phyloP scores from a whole-genome alignment of 176 grass and related monocot species.

The bread wheat (Triticum aestivum) region DNA sequence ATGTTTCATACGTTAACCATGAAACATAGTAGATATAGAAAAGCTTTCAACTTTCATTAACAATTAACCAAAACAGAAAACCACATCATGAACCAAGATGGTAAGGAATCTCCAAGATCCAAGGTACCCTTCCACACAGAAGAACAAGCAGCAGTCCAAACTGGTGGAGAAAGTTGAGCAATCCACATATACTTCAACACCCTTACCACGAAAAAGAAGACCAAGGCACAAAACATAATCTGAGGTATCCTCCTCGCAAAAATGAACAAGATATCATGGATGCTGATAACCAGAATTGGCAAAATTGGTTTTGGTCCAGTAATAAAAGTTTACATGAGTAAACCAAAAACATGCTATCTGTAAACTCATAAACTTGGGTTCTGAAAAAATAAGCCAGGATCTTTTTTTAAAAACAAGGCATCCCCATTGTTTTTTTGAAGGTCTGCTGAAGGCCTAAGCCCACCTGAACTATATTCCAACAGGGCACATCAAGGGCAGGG shows the following conservation, averaged over 20 bases:
- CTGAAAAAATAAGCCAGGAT: not conserved
- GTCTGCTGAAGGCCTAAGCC: no score
- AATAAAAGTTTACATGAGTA: not conserved
- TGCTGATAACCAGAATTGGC: not conserved
- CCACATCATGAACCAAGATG: not conserved
- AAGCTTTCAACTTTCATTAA: not conserved
- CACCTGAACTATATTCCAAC: no score
- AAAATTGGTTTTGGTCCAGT: not conserved
- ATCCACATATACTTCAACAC: not conserved
- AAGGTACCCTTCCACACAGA: not conserved
- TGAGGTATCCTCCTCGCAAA: not conserved
- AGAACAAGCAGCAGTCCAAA: not conserved
- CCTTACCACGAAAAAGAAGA: not conserved
- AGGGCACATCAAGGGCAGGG: no score
- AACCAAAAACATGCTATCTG: not conserved
- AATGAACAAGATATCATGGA: not conserved
- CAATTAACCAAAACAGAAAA: not conserved
- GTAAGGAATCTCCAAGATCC: not conserved
- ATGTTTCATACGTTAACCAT: not conserved
- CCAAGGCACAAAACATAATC: not conserved
- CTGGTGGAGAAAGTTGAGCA: not conserved
- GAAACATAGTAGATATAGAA: not conserved
- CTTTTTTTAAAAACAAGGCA: not conserved
- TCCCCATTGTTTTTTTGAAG: not conserved
- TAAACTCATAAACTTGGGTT: not conserved